A percentile compares a stretch with the other conserved stretches of the same genome.
Conservation (phyloP, 1,139 yeast species). For the Geotrichum phurueaensis region DNA sequence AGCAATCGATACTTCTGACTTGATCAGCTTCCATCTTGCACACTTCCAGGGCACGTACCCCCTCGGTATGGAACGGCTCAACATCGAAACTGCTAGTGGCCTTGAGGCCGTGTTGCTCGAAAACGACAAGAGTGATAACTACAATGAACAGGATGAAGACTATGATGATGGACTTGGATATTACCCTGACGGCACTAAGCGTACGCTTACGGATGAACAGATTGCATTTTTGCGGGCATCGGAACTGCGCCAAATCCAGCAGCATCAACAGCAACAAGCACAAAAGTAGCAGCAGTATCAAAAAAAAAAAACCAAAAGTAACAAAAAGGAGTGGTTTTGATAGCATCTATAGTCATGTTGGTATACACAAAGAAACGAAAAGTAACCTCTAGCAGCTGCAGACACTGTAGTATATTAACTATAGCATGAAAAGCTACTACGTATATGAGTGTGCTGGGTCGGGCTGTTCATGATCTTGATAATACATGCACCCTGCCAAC, state of each 20-base stretch:
- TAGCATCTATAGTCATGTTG: too few species aligned
- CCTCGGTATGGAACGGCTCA: background rate
- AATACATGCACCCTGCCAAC: too few species aligned
- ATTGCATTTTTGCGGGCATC: constrained; percentile 26
- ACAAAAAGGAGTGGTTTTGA: too few species aligned
- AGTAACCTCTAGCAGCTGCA: too few species aligned
- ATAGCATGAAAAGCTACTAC: too few species aligned
- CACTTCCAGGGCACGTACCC: constrained; percentile 9
- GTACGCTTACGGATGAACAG: constrained; percentile 29
- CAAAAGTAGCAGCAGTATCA: background rate
- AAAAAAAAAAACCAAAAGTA: too few species aligned
- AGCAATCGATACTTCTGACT: constrained; percentile 11
- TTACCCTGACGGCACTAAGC: constrained; percentile 26
- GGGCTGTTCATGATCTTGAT: too few species aligned
- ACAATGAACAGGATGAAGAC: background rate
- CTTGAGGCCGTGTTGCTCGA: background rate
- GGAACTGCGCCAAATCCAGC: constrained; percentile 19
- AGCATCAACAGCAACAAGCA: background rate
- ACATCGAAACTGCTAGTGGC: background rate
- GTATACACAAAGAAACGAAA: too few species aligned
- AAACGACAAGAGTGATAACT: background rate
- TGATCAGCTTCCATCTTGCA: constrained; percentile 11
- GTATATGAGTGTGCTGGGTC: too few species aligned
- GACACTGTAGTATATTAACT: too few species aligned
- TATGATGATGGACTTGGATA: constrained; percentile 12